Percentiles rank a stretch among this genome's conserved stretches.
Conservation (phyloP, 495 filamentous ascomycete genomes). For the Aspergillus affinis region DNA sequence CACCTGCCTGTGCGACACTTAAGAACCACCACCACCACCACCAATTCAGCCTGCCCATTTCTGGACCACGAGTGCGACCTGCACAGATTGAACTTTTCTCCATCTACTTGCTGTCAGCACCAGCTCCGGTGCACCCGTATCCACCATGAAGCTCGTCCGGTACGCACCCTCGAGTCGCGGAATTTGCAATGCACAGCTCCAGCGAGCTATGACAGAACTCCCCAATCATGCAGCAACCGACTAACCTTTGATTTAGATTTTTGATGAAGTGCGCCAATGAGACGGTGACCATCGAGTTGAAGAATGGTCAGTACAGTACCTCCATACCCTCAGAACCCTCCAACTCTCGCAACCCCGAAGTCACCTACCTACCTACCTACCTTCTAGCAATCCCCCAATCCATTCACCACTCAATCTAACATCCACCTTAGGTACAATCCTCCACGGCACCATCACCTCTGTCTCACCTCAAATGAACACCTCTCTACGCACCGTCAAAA, state of each 20-base stretch:
- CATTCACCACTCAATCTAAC: background rate
- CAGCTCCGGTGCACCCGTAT: background rate
- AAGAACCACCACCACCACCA: background rate
- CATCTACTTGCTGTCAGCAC: background rate
- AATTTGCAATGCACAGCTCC: background rate
- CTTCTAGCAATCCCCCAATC: background rate
- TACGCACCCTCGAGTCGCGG: constrained; percentile 48
- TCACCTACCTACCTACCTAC: background rate
- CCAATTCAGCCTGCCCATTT: background rate
- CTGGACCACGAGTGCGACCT: background rate
- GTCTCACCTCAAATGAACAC: constrained; percentile 98
- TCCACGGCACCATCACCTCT: constrained; percentile 92
- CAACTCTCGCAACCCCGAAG: background rate
- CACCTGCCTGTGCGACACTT: background rate
- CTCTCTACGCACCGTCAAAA: constrained; percentile 87
- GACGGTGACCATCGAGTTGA: constrained; percentile 95
- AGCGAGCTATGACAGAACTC: constrained; percentile 15
- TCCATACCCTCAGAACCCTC: constrained; percentile 2
- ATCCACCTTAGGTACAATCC: constrained; percentile 65
- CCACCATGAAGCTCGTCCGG: constrained; percentile 97
- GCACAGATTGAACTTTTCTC: background rate
- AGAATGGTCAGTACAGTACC: constrained; percentile 71
- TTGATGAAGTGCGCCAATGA: constrained; percentile 99
- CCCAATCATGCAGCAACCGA: constrained; percentile 2
- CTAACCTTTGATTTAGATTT: constrained; percentile 61